Conservation (phyloP, 1,284 basidiomycete genomes). For the Malassezia cuniculi region DNA sequence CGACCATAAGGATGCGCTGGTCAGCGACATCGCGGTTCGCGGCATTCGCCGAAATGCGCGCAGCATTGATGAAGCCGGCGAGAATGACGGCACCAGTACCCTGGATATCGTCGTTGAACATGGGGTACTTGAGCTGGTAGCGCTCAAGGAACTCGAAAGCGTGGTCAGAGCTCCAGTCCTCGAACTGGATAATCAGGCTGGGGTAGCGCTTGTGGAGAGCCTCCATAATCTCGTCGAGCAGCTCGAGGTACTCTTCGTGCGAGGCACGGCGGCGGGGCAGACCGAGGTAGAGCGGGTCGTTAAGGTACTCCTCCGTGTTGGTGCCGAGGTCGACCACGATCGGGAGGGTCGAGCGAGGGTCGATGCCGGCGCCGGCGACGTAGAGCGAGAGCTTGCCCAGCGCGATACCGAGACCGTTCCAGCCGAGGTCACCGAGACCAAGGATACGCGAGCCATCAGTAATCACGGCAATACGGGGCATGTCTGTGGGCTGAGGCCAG, state of each 20-base stretch:
- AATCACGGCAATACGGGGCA: slow-evolving; percentile 45
- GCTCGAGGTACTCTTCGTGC: slow-evolving; percentile 49
- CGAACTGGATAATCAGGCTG: slow-evolving; percentile 71
- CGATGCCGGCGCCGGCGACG: slow-evolving; percentile 75
- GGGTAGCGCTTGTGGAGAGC: slow-evolving; percentile 55
- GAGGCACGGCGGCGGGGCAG: slow-evolving; percentile 48
- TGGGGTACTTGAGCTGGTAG: slow-evolving; percentile 38
- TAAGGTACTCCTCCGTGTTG: slow-evolving; percentile 65
- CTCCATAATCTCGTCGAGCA: slow-evolving; percentile 86
- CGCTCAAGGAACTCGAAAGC: slow-evolving; percentile 41
- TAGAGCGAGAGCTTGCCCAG: slow-evolving; percentile 87
- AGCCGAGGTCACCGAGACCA: slow-evolving; percentile 72
- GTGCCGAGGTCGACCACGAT: slow-evolving; percentile 63
- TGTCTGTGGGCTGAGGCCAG: slow-evolving; percentile 55
- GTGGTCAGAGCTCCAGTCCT: slow-evolving; percentile 48
- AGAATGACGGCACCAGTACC: slow-evolving; percentile 58
- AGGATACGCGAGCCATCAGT: slow-evolving; percentile 81
- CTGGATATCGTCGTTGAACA: slow-evolving; percentile 70
- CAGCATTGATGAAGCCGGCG: slow-evolving; percentile 77
- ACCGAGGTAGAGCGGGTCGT: slow-evolving; percentile 82
- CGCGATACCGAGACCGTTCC: slow-evolving; percentile 65
- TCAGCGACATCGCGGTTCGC: slow-evolving; percentile 58
- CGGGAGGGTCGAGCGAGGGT: slow-evolving; percentile 69
- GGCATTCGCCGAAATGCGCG: slow-evolving; percentile 60
- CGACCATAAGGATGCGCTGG: slow-evolving; percentile 80